These are phyloP conservation scores for Neopestalotiopsis sp. DNA, from an alignment of 2,329 filamentous ascomycete genomes.

Conservation along the genomic window DNA sequence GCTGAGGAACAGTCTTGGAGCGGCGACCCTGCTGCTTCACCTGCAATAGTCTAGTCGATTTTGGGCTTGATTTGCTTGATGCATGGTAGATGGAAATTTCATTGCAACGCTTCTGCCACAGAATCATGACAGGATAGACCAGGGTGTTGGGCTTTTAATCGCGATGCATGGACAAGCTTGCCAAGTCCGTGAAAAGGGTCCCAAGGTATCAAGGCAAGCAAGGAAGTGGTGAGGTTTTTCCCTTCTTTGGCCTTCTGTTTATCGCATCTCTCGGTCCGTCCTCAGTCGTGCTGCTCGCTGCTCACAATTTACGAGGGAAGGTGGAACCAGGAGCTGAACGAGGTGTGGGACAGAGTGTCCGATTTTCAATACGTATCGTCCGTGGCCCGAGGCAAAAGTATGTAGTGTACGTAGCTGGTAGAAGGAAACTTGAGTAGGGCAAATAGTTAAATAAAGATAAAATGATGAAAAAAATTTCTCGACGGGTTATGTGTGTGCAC, in stretches of 20 bases:
- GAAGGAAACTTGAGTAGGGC: background rate
- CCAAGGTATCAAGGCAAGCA: too few relatives aligned
- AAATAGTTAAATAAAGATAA: background rate
- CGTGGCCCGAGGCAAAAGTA: background rate
- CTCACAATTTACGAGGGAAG: background rate
- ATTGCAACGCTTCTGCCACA: slow-evolving; percentile 9
- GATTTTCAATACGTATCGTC: background rate
- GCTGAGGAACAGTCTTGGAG: slow-evolving; percentile 1
- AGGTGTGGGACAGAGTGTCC: background rate
- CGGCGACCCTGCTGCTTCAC: slow-evolving; percentile 4
- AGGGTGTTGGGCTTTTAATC: background rate
- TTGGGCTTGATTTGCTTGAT: slow-evolving; percentile 1
- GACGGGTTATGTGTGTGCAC: background rate
- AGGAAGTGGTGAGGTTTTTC: background rate
- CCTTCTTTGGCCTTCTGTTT: background rate
- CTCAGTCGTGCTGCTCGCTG: background rate
- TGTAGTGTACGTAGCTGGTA: too few relatives aligned
- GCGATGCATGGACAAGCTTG: background rate
- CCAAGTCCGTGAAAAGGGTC: background rate
- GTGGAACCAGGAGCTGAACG: background rate
- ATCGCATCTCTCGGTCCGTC: background rate
- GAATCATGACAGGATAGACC: background rate
- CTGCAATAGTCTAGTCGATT: slow-evolving; percentile 4
- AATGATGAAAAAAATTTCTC: background rate
- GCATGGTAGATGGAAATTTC: slow-evolving; percentile 2